Evolutionary conservation across 1,139 yeast species (phyloP).

Genomic region (Candida sp.): DNA sequence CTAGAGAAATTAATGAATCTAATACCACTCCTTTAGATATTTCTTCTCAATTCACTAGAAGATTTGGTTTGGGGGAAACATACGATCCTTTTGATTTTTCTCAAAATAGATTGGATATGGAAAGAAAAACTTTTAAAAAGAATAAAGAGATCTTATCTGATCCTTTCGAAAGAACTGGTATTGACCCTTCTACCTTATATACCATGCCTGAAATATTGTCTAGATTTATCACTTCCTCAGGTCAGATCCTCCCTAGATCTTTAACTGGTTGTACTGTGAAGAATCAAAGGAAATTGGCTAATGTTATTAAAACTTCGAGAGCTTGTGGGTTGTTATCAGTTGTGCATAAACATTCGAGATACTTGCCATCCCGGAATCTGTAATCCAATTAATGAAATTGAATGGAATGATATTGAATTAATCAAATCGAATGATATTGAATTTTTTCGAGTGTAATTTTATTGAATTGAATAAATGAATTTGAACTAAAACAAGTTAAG

Average conservation of each 20-base stretch:
- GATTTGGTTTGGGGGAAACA: conserved; percentile 40
- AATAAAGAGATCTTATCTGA: conserved; percentile 10
- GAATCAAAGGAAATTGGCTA: conserved; percentile 63
- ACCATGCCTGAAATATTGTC: conserved; percentile 64
- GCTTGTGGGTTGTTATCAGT: conserved; percentile 64
- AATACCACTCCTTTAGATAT: conserved; percentile 22
- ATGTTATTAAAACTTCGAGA: conserved; percentile 68
- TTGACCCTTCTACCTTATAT: conserved; percentile 64
- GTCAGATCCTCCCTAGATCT: conserved; percentile 63
- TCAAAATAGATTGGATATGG: conserved; percentile 46
- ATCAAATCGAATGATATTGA: too few species aligned
- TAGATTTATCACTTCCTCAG: conserved; percentile 55
- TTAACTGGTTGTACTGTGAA: conserved; percentile 61
- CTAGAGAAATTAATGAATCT: conserved; percentile 23
- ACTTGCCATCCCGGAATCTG: conserved; percentile 39
- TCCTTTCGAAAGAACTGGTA: conserved; percentile 52
- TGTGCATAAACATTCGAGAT: conserved; percentile 53
- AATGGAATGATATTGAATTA: too few species aligned
- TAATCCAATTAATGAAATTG: conserved; percentile 9
- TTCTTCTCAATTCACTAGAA: conserved; percentile 27
- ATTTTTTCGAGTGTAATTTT: too few species aligned
- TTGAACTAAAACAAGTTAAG: too few species aligned
- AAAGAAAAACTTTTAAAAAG: conserved; percentile 14
- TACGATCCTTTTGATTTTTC: conserved; percentile 80
- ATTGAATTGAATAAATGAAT: too few species aligned